phyloP scores from a whole-genome alignment of 306 rosid species.

The Ziziphus jujuba region DNA sequence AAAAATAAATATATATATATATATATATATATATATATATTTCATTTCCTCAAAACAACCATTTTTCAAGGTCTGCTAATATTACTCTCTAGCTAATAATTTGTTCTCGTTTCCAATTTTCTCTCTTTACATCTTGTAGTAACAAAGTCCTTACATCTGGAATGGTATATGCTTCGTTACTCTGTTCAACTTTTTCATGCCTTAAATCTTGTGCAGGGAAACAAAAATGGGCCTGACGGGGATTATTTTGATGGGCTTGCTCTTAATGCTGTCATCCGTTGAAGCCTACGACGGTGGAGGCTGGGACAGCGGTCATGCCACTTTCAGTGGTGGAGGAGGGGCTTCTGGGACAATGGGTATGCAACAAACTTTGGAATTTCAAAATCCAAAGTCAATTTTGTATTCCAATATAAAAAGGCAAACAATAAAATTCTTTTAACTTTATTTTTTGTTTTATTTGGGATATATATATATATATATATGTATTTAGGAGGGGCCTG shows the following conservation, averaged over 20 bases:
- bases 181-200: too few species aligned
- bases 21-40: too few species aligned
- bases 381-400: background rate
- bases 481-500: slow-evolving; percentile 91
- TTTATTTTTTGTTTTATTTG: too few species aligned
- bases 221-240: slow-evolving; percentile 34
- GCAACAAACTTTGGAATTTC: background rate
- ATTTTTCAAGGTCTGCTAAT: slow-evolving; percentile 26
- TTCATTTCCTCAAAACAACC: slow-evolving; percentile 34
- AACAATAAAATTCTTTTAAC: too few species aligned
- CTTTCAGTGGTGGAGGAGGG: slow-evolving; percentile 83
- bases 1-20: too few species aligned
- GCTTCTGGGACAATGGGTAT: slow-evolving; percentile 92
- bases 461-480: too few species aligned
- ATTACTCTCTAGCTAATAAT: slow-evolving; percentile 28
- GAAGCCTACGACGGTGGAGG: slow-evolving; percentile 49
- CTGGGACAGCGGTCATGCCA: slow-evolving; percentile 80
- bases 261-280: slow-evolving; percentile 40
- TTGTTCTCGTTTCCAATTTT: slow-evolving; percentile 5
- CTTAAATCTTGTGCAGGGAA: slow-evolving; percentile 37
- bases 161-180: too few species aligned
- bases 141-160: too few species aligned
- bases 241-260: slow-evolving; percentile 38
- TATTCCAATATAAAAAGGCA: too few species aligned
- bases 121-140: too few species aligned